Conservation (phyloP, 192 early-diverging fungal species). For the Coemansia sp. region DNA sequence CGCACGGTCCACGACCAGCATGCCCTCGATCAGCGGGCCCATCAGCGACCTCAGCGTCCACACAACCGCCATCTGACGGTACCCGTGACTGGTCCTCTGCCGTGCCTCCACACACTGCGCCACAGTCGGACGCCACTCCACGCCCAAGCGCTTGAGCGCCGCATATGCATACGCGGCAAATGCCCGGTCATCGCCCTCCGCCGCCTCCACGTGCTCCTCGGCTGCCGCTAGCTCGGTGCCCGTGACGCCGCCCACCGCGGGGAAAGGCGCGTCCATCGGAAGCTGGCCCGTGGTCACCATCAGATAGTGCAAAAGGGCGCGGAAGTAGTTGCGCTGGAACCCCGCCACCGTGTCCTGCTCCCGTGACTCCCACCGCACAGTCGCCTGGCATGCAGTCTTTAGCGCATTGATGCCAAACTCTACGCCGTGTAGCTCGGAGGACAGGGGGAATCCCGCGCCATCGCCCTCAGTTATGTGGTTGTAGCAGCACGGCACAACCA, state of each 20-base stretch:
- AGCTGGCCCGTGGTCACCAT: slow-evolving; percentile 60
- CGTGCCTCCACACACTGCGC: slow-evolving; percentile 31
- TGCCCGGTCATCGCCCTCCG: slow-evolving; percentile 12
- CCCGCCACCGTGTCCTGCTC: slow-evolving; percentile 55
- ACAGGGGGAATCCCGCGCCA: slow-evolving; percentile 32
- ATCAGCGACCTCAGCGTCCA: slow-evolving; percentile 82
- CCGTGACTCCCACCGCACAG: slow-evolving; percentile 69
- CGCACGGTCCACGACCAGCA: slow-evolving; percentile 77
- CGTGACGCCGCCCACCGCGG: slow-evolving; percentile 62
- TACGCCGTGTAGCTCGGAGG: slow-evolving; percentile 10
- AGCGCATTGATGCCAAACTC: slow-evolving; percentile 61
- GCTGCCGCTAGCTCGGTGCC: slow-evolving; percentile 51
- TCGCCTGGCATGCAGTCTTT: slow-evolving; percentile 78
- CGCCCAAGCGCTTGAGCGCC: slow-evolving; percentile 59
- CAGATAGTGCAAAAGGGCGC: slow-evolving; percentile 69
- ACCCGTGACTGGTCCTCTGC: slow-evolving; percentile 23
- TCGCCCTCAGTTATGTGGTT: slow-evolving; percentile 66
- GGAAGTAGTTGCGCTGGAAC: slow-evolving; percentile 69
- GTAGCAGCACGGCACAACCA: slow-evolving; percentile 84
- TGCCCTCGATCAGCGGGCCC: slow-evolving; percentile 70
- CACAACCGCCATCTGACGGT: slow-evolving; percentile 66
- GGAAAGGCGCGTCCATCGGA: slow-evolving; percentile 36
- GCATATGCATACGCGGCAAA: slow-evolving; percentile 59
- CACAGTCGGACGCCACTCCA: slow-evolving; percentile 42
- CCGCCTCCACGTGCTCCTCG: not conserved